Evolutionary conservation across 2,329 filamentous ascomycete species (phyloP), one percentile per base, ranked within the genome.

Genomic region (Elsinoe arachidis): DNA sequence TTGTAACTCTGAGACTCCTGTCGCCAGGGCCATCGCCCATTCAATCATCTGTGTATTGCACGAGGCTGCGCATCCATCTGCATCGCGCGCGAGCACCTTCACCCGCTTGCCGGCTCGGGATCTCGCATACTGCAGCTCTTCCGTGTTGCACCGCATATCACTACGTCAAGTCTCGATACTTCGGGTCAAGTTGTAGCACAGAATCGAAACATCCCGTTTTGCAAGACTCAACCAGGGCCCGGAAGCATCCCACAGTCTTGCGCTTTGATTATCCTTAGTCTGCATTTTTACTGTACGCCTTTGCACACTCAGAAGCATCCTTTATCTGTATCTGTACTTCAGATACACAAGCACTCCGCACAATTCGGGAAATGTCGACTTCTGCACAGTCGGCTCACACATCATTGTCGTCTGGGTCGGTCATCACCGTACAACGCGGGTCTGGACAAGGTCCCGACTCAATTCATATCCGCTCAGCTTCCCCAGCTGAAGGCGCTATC

Each of bases 391-490:
- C 54, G 37, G 41, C 54, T 19, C 54, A 56, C 30, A 47, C 54
- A 49, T 56, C 54, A 17, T 17, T 56, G 41, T 46, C 54, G 9
- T 56, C 54, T 49, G 44, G 38, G 10, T 56, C 54, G 12, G 54
- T 56, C 30, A 56, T 56, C 54, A 56, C 54, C 39, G 39, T 56
- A 17, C 54, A 56, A 26, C 39, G 54, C 7, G 54, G 54, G 7
- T 46, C 54, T 37, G 54, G 54, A 26, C 54, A 46, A 39, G 43
- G 19, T 17, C 23, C 54, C 19, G 54, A 56, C 33, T 56, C 54
- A 17, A 56, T 56, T 9, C 54, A 56, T 30, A 56, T 56, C 14
- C 34, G 54, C 5, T 56, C 54, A 23, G 54, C 54, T 35, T 56
- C 54, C 9, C 54, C 54, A 33, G 41, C 54, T 26, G 54, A 56